These are phyloP conservation scores for Boletus pseudo-olivaceus DNA, from an alignment of 768 basidiomycete genomes.

Conservation along the genomic window DNA sequence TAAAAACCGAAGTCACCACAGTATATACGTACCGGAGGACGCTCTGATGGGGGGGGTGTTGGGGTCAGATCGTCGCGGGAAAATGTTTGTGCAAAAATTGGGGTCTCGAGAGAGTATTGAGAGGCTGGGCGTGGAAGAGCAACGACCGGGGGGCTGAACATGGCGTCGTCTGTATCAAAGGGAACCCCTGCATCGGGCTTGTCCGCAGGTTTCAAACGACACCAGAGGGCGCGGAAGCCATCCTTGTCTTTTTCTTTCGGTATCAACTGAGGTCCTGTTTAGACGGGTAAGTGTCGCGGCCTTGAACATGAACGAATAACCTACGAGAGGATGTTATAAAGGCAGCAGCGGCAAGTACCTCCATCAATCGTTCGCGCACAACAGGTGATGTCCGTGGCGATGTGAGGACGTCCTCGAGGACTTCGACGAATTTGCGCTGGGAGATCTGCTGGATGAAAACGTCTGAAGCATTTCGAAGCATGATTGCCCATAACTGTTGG, in stretches of 20 bases:
- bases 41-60: conserved; percentile 27
- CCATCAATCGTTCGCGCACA: conserved; percentile 73
- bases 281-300: not conserved
- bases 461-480: conserved; percentile 78
- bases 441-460: conserved; percentile 67
- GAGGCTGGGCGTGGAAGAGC: conserved; percentile 29
- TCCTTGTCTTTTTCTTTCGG: conserved; percentile 38
- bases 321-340: conserved; percentile 39
- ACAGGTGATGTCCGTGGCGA: conserved; percentile 70
- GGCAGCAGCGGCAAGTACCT: conserved; percentile 80
- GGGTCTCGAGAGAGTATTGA: conserved; percentile 32
- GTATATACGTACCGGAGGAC: conserved; percentile 15
- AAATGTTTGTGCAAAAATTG: conserved; percentile 37
- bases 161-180: conserved; percentile 72
- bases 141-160: conserved; percentile 66
- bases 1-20: no score
- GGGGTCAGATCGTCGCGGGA: conserved; percentile 24
- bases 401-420: conserved; percentile 68
- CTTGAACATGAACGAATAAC: not conserved
- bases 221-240: conserved; percentile 73
- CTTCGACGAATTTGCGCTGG: conserved; percentile 75
- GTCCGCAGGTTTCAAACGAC: conserved; percentile 70
- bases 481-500: conserved; percentile 79
- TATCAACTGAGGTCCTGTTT: conserved; percentile 18
- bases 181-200: conserved; percentile 85